Base-by-base conservation (phyloP, 768 basidiomycete species). In the Boletus rubescentipes region DNA sequence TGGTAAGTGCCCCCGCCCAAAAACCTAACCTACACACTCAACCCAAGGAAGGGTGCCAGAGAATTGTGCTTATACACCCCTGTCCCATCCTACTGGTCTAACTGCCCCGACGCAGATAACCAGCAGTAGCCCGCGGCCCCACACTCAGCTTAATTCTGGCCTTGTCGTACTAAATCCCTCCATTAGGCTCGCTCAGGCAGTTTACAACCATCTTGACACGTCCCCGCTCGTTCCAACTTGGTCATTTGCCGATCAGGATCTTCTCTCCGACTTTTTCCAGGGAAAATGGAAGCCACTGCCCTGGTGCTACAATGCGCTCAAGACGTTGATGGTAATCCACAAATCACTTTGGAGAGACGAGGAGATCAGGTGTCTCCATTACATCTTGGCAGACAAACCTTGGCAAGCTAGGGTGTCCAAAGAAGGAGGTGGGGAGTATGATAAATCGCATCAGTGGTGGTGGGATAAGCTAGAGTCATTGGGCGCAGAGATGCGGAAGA, bases 251-350 rank as follows among this genome's bases (percentile, higher is more conserved):
- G 96, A 99, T 70, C 96, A 99, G 69, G 96, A 99, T 61, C 79
- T 97, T 31, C 81, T 98, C 31, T 81, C 94, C 2, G 81, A 79
- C 31, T 82, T 84, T 65, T 98, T 96, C 75, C 71, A 78, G 51
- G 88, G 87, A 16, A 84, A 71, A 66, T 94, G 91, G 90, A 79
- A 75, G 49, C 86, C 90, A 5, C 71, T 96, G 37, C 81, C 86
- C 1, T 97, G 90, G 84, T 84, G 84, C 56, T 95, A 93, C 71
- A 99, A 99, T 63, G 94, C 93, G 0, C 77, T 98, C 58, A 94
- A 93, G 73, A 90, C 94, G n/a, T 69, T 93, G 61, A 79, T 88
- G 41, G 64, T 76, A 31, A 77, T 85, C 36, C 97, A 99, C 70
- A 69, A 78, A 35, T 67, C 78, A 32, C 65, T 93, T 61, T 99